Evolutionary conservation across 106 monocot species (phyloP).

Genomic region (Dioscorea zingiberensis): DNA sequence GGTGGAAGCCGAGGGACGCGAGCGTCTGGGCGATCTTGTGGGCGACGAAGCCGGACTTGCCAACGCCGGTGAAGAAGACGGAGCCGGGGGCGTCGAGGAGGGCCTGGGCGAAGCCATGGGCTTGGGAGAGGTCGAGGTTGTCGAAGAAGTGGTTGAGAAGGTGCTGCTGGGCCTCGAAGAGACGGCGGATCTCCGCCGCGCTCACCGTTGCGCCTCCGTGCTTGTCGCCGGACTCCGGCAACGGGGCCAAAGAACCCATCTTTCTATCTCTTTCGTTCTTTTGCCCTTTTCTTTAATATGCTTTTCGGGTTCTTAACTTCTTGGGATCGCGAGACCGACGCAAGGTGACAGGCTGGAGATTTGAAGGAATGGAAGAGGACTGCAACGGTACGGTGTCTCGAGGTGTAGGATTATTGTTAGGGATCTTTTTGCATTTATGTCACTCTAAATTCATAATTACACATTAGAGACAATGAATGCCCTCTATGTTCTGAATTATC

Average conservation of each 20-base stretch:
- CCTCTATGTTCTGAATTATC: too few relatives aligned
- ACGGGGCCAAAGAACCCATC: conserved; percentile 17
- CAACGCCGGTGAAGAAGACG: conserved; percentile 79
- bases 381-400: too few relatives aligned
- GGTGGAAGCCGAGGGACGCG: conserved; percentile 66
- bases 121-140: conserved; percentile 45
- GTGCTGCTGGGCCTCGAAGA: conserved; percentile 55
- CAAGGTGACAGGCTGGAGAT: too few relatives aligned
- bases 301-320: too few relatives aligned
- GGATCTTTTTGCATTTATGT: too few relatives aligned
- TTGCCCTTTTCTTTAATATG: too few relatives aligned
- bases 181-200: conserved; percentile 28
- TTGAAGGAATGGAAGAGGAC: too few relatives aligned
- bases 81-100: conserved; percentile 51
- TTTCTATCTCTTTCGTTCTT: not conserved
- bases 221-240: not conserved
- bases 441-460: too few relatives aligned
- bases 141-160: conserved; percentile 76
- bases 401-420: too few relatives aligned
- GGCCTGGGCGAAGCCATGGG: conserved; percentile 47
- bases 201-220: not conserved
- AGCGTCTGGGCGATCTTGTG: conserved; percentile 65
- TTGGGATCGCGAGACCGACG: too few relatives aligned
- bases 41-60: conserved; percentile 82
- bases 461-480: too few relatives aligned